A percentile compares a stretch with the other conserved stretches of the same genome.
These are phyloP conservation scores for Candida sp. DNA, from an alignment of 1,139 yeast genomes.

Conservation along the genomic window DNA sequence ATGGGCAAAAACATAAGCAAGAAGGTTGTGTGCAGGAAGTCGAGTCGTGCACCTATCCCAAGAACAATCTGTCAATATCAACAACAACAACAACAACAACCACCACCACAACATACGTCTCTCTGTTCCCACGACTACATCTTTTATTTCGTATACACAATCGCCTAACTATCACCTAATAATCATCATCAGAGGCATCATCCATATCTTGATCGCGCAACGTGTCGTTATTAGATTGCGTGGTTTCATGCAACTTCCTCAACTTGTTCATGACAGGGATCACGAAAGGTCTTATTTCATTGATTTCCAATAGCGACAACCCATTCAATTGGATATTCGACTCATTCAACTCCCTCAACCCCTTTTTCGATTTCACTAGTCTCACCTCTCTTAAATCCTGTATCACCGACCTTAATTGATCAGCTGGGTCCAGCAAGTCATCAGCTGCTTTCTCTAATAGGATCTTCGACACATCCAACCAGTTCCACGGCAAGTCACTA, in stretches of 20 bases:
- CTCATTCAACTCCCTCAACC: constrained; percentile 79
- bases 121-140: no score
- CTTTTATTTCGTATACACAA: no score
- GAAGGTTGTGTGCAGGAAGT: no score
- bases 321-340: constrained; percentile 86
- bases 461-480: constrained; percentile 83
- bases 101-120: no score
- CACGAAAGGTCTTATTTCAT: constrained; percentile 86
- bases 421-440: constrained; percentile 71
- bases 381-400: constrained; percentile 90
- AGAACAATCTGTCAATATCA: no score
- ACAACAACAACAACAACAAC: no score
- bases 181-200: constrained; percentile 18
- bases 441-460: constrained; percentile 72
- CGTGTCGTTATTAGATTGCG: constrained; percentile 25
- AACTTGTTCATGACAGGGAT: constrained; percentile 80
- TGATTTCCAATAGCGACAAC: constrained; percentile 80
- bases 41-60: no score
- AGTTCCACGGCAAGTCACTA: constrained; percentile 79
- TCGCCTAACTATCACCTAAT: background rate
- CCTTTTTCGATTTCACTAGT: constrained; percentile 79
- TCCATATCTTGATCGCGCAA: constrained; percentile 25
- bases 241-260: constrained; percentile 53
- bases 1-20: no score
- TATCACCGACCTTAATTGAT: constrained; percentile 65